A percentile compares a stretch with the other conserved stretches of the same genome.
These are phyloP conservation scores for Umbellularia californica DNA, from an alignment of 164 flowering plant genomes.

Conservation along the genomic window DNA sequence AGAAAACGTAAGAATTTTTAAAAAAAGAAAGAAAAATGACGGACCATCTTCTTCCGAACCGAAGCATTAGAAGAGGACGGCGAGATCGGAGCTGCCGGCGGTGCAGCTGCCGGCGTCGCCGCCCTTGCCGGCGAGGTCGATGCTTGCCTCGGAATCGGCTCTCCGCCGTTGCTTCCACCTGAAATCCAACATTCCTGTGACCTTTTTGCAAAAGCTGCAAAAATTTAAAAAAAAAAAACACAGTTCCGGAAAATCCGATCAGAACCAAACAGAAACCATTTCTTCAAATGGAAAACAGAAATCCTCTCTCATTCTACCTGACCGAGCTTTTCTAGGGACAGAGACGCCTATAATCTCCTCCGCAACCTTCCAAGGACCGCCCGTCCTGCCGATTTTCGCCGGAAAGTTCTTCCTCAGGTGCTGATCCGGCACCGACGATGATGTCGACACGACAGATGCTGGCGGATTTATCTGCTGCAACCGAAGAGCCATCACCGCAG, in stretches of 20 bases:
- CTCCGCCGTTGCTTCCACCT: conserved; percentile 21
- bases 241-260: conserved; percentile 1
- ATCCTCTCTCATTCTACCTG: conserved; percentile 19
- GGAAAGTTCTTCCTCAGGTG: conserved; percentile 38
- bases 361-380: conserved; percentile 43
- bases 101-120: conserved; percentile 21
- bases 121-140: conserved; percentile 79
- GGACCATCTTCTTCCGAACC: conserved; percentile 59
- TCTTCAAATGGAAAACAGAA: too few species aligned
- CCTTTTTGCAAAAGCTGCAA: conserved; percentile 81
- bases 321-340: conserved; percentile 93
- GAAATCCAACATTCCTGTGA: conserved; percentile 72
- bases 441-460: neutral
- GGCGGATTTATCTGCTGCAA: conserved; percentile 41
- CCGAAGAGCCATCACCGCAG: conserved; percentile 26
- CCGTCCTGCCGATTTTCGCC: conserved; percentile 41
- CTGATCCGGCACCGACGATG: conserved; percentile 20
- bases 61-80: conserved; percentile 68
- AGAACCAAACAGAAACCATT: conserved; percentile 4
- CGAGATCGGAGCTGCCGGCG: conserved; percentile 39
- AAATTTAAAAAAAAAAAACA: neutral
- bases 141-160: conserved; percentile 56
- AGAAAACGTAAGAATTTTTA: too few species aligned
- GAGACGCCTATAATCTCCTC: conserved; percentile 91
- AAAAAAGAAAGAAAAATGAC: neutral